Evolutionary conservation across 257 asterid species (phyloP), one percentile per base, ranked within the genome.

Genomic region (Solanum piurae): DNA sequence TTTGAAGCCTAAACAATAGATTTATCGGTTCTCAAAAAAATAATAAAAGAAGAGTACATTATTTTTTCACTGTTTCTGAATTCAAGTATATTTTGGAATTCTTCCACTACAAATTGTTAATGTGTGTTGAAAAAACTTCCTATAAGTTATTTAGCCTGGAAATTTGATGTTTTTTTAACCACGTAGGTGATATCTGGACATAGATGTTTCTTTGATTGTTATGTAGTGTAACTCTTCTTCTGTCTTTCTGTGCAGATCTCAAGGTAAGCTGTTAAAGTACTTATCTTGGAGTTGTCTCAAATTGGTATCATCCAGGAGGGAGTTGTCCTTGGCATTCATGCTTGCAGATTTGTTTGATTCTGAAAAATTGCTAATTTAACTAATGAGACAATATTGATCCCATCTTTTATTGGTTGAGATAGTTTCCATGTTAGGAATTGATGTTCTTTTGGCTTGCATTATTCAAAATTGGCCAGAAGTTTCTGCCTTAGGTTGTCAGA

Each of bases 241-340:
- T 89, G 18, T 66, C 36, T 82, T 86, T 87, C 89, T 92, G 13
- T 94, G 97, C 97, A 96, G 99, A 96, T 92, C 95, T 87, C 96
- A 89, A 89, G 98, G 97, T 96, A 92, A 90, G 89, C 93, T 38
- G 88, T 87, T 90, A 25, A 83, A 84, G 87, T 89, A 92, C 66
- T 58, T 58, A 77, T 88, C 86, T 89, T 68, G 86, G 89, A 69
- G 91, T 90, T 87, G 79, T 71, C 83, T 86, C 91, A 86, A 85
- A 87, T 91, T 87, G 84, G 77, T 92, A 86, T 92, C 80, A 64
- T 88, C 77, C 86, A 74, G 87, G 87, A 83, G 90, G 95, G 87
- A 88, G 91, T 88, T 83, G 58, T 84, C 69, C 55, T 74, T 40
- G n/a, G 31, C 85, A 42, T 68, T 69, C 82, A 29, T 40, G 23